phyloP scores from a whole-genome alignment of 2,329 filamentous ascomycete genomes.

The Botrytis pseudocinerea region DNA sequence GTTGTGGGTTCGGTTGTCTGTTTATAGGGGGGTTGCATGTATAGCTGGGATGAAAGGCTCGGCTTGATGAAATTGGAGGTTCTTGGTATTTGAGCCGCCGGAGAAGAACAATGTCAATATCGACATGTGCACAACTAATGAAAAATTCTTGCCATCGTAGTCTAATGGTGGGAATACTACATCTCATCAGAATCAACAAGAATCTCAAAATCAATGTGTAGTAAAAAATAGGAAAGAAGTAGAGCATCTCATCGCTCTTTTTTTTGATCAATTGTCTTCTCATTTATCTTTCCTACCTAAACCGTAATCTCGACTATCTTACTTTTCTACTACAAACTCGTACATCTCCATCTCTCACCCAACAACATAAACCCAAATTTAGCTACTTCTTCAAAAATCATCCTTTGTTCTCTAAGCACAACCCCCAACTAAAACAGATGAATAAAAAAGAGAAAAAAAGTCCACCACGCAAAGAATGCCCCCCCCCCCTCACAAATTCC shows the following conservation, averaged over 20 bases:
- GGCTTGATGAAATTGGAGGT: background rate
- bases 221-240: background rate
- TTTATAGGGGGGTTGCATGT: background rate
- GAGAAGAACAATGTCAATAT: background rate
- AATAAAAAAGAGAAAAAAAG: background rate
- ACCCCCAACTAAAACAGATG: background rate
- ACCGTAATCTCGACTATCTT: constrained; percentile 3
- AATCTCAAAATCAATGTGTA: background rate
- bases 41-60: background rate
- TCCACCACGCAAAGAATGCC: background rate
- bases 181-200: background rate
- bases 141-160: background rate
- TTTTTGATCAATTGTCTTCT: background rate
- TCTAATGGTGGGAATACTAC: background rate
- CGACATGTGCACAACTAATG: background rate
- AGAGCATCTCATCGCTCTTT: background rate
- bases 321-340: background rate
- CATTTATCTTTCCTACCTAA: background rate
- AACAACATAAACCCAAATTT: background rate
- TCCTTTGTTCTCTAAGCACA: background rate
- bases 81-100: background rate
- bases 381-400: background rate
- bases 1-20: background rate
- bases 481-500: constrained; percentile 7
- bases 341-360: background rate